phyloP scores from a whole-genome alignment of 208 protist species.

The Trypanosomatidae sp. region DNA sequence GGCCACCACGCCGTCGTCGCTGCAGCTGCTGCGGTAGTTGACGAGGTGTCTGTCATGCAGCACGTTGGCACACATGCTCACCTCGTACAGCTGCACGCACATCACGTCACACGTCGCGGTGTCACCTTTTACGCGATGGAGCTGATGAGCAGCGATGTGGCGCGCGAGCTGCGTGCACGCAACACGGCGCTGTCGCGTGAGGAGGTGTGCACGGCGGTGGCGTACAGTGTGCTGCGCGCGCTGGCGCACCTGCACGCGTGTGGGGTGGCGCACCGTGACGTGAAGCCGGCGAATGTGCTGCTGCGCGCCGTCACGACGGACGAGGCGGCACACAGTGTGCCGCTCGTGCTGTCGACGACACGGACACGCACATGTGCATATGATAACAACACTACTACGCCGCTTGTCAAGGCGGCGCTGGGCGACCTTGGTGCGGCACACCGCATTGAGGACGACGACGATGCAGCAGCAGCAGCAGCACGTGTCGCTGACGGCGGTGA shows the following conservation, averaged over 20 bases:
- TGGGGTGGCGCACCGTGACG: conserved; percentile 56
- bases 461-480: background rate
- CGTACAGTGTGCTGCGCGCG: conserved; percentile 31
- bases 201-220: conserved; percentile 15
- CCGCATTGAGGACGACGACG: conserved; percentile 6
- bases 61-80: conserved; percentile 47
- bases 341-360: no score
- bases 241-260: conserved; percentile 40
- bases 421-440: conserved; percentile 71
- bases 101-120: conserved; percentile 19
- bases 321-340: background rate
- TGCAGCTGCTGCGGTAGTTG: no score
- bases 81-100: conserved; percentile 41
- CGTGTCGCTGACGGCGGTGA: conserved; percentile 2
- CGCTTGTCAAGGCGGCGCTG: conserved; percentile 19
- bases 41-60: conserved; percentile 34
- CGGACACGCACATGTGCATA: background rate
- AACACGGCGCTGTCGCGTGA: conserved; percentile 27
- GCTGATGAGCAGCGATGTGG: conserved; percentile 72
- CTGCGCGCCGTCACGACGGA: conserved; percentile 13
- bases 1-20: no score
- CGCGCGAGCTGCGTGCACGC: conserved; percentile 27
- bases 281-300: conserved; percentile 78
- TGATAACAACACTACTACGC: background rate
- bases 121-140: conserved; percentile 55